phyloP scores from a whole-genome alignment of 768 basidiomycete species.

The Saitozyma podzolica region DNA sequence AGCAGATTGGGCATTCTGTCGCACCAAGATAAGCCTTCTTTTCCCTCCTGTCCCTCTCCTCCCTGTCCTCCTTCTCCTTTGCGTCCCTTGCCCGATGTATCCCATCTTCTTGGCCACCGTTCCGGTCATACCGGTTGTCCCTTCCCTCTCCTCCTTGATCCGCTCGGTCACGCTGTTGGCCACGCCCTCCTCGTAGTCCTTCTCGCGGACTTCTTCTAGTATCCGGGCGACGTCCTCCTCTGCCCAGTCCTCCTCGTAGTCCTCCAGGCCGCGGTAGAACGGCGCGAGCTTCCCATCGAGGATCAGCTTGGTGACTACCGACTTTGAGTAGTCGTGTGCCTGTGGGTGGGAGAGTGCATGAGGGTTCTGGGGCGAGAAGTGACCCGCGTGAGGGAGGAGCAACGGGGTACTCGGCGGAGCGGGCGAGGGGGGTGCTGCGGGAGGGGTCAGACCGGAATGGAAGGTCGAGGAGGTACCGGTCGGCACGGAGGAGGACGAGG shows the following conservation, averaged over 20 bases:
- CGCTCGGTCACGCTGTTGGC: conserved; percentile 42
- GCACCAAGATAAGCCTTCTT: conserved; percentile 80
- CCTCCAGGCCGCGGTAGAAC: conserved; percentile 93
- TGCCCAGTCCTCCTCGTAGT: conserved; percentile 85
- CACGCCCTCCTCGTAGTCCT: conserved; percentile 38
- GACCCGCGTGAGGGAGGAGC: conserved; percentile 46
- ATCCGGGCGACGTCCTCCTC: conserved; percentile 67
- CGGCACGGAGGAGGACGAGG: neutral
- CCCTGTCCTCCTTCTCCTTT: conserved; percentile 24
- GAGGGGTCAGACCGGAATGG: conserved; percentile 42
- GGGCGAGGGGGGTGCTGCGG: conserved; percentile 32
- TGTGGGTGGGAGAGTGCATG: conserved; percentile 44
- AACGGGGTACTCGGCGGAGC: conserved; percentile 45
- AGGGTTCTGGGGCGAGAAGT: conserved; percentile 48
- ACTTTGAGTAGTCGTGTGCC: conserved; percentile 80
- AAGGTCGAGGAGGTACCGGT: conserved; percentile 11
- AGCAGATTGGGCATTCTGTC: conserved; percentile 96
- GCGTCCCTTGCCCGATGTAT: conserved; percentile 20
- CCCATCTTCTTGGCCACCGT: conserved; percentile 32
- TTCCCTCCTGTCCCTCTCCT: conserved; percentile 58
- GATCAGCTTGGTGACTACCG: conserved; percentile 82
- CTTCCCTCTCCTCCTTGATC: conserved; percentile 32
- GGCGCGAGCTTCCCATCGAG: conserved; percentile 84
- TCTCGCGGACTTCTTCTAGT: conserved; percentile 41
- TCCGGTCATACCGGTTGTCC: conserved; percentile 7